phyloP scores from a whole-genome alignment of 305 asterid genomes.

The Solanum aculeatissimum region DNA sequence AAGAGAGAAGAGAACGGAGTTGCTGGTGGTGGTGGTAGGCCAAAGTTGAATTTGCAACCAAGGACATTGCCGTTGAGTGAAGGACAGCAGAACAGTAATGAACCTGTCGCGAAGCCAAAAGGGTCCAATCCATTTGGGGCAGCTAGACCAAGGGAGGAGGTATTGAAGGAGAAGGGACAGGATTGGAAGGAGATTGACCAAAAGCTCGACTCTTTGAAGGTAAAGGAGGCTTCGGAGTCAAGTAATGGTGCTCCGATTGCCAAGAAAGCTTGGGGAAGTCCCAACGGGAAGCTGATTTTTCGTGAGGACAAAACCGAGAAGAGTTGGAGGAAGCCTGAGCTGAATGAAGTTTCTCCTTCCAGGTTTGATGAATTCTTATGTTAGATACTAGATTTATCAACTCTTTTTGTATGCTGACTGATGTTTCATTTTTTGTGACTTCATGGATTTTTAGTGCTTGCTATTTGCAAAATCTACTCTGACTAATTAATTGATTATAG shows the following conservation, averaged over 20 bases:
- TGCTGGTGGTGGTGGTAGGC: conserved; percentile 21
- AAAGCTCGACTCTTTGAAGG: conserved; percentile 52
- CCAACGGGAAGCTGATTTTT: conserved; percentile 38
- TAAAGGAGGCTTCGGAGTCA: conserved; percentile 30
- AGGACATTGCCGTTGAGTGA: conserved; percentile 25
- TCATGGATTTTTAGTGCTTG: background rate
- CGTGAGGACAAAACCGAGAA: conserved; percentile 41
- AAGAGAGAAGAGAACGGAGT: conserved; percentile 21
- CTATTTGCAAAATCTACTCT: background rate
- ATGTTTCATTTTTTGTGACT: background rate
- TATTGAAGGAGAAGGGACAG: conserved; percentile 84
- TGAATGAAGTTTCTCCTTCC: conserved; percentile 36
- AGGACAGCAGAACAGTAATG: conserved; percentile 1
- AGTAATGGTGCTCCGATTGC: conserved; percentile 14
- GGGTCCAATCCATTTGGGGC: conserved; percentile 68
- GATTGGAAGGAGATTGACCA: conserved; percentile 83
- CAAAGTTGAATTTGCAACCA: conserved; percentile 37
- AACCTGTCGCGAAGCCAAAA: conserved; percentile 30
- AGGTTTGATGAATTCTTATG: conserved; percentile 27
- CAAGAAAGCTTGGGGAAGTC: conserved; percentile 53
- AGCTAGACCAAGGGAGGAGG: conserved; percentile 97
- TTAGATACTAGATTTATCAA: background rate
- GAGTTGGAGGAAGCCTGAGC: conserved; percentile 70
- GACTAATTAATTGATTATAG: background rate
- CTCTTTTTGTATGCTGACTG: background rate